phyloP scores from a whole-genome alignment of 2,329 filamentous ascomycete genomes.

The Neobulgaria alba region DNA sequence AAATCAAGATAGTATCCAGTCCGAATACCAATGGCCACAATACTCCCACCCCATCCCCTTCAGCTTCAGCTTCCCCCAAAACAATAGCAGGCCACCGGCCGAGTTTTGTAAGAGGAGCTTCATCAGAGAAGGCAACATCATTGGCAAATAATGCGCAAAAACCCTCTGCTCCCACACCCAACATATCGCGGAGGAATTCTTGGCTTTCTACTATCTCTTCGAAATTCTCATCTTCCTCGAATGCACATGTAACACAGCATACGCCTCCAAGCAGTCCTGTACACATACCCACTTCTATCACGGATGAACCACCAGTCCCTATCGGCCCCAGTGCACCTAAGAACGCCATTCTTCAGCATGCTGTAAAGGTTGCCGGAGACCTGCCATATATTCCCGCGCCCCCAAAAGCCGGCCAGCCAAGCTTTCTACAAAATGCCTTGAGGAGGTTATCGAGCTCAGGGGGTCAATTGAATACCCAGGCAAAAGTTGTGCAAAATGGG shows the following conservation, averaged over 20 bases:
- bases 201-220: slow-evolving; percentile 93
- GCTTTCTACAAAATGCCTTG: slow-evolving; percentile 73
- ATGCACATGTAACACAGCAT: background rate
- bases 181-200: slow-evolving; percentile 50
- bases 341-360: slow-evolving; percentile 52
- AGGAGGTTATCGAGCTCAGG: slow-evolving; percentile 70
- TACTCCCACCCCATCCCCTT: background rate
- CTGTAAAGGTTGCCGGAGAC: slow-evolving; percentile 46
- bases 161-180: slow-evolving; percentile 15
- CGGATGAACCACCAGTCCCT: slow-evolving; percentile 30
- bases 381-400: slow-evolving; percentile 66
- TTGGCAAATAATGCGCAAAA: slow-evolving; percentile 22
- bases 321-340: slow-evolving; percentile 34
- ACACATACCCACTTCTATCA: slow-evolving; percentile 7
- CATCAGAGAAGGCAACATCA: slow-evolving; percentile 20
- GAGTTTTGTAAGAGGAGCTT: slow-evolving; percentile 17
- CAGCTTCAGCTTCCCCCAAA: slow-evolving; percentile 8
- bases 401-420: slow-evolving; percentile 58
- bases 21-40: slow-evolving; percentile 13
- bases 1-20: slow-evolving; percentile 14
- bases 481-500: slow-evolving; percentile 50
- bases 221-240: slow-evolving; percentile 64
- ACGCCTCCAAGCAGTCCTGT: background rate
- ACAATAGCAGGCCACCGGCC: slow-evolving; percentile 21
- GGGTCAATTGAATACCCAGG: slow-evolving; percentile 30